Evolutionary conservation across 1,284 basidiomycete genomes (phyloP).

Genomic region (Cryptococcus deneoformans): DNA sequence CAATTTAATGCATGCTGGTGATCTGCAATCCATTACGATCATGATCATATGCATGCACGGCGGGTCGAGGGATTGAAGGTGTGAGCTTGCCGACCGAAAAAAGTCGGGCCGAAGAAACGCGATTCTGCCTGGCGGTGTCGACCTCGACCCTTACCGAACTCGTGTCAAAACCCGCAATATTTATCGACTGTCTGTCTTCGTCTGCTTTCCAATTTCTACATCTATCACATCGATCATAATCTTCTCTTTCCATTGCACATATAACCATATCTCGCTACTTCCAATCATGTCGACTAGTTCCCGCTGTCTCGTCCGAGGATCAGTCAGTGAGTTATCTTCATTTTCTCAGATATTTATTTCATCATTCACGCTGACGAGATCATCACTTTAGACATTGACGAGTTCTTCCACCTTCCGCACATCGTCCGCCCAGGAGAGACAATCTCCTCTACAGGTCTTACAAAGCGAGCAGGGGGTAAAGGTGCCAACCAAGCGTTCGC

Average conservation of each 20-base stretch:
- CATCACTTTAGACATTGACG: constrained; percentile 39
- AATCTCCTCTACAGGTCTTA: constrained; percentile 48
- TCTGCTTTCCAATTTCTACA: not conserved
- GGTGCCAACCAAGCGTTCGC: constrained; percentile 54
- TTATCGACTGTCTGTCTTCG: not conserved
- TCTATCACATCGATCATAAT: not conserved
- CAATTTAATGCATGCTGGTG: too few relatives aligned
- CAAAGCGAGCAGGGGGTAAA: constrained; percentile 51
- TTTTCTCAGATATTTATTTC: too few relatives aligned
- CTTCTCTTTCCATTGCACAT: not conserved
- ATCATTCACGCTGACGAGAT: not conserved
- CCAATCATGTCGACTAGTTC: constrained; percentile 1
- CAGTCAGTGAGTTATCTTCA: constrained; percentile 40
- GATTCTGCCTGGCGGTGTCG: too few relatives aligned
- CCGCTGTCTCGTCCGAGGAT: constrained; percentile 46
- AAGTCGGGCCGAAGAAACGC: too few relatives aligned
- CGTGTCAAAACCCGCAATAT: not conserved
- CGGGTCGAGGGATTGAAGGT: too few relatives aligned
- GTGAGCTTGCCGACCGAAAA: too few relatives aligned
- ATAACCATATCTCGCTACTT: not conserved
- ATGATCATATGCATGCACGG: too few relatives aligned
- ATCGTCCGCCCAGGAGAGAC: constrained; percentile 53
- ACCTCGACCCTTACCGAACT: too few relatives aligned
- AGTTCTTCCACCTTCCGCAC: constrained; percentile 52
- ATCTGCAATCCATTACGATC: too few relatives aligned